Percentiles rank a stretch among this genome's conserved stretches.
Conservation (phyloP, 768 basidiomycete species). For the Mycena galericulata region DNA sequence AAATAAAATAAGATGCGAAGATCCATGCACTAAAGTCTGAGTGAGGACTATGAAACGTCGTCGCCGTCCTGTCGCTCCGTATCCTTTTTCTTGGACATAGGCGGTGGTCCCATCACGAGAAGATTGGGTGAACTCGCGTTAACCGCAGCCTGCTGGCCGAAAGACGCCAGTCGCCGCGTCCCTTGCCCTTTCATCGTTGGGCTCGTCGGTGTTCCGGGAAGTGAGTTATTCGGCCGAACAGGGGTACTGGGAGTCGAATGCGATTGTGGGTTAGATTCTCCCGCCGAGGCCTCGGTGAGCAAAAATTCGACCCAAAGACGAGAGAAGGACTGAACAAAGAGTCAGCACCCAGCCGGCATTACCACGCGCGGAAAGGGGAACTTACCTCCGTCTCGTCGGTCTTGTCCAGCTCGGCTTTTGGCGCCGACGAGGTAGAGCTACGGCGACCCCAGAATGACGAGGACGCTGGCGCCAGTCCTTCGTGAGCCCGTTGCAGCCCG, state of each 20-base stretch:
- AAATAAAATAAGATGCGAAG: conserved; percentile 30
- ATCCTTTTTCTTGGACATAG: conserved; percentile 60
- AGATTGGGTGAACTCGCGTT: conserved; percentile 57
- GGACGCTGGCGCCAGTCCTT: conserved; percentile 39
- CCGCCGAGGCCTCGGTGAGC: conserved; percentile 85
- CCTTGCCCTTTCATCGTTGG: conserved; percentile 39
- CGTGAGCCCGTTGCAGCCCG: conserved; percentile 74
- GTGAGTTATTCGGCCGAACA: conserved; percentile 47
- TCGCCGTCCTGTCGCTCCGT: conserved; percentile 7
- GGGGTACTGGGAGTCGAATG: conserved; percentile 37
- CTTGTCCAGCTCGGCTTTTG: conserved; percentile 74
- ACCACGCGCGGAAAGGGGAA: conserved; percentile 6
- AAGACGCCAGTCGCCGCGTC: conserved; percentile 53
- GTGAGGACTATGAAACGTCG: not conserved
- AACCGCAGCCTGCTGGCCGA: conserved; percentile 46
- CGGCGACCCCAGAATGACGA: conserved; percentile 61
- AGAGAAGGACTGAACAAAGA: conserved; percentile 85
- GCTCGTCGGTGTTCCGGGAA: conserved; percentile 52
- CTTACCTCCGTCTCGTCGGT: conserved; percentile 87
- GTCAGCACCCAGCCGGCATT: not conserved
- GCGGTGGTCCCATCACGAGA: conserved; percentile 38
- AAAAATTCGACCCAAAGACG: conserved; percentile 98
- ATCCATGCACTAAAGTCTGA: conserved; percentile 6
- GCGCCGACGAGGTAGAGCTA: conserved; percentile 50
- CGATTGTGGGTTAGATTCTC: conserved; percentile 46